Conservation (phyloP, 305 asterid species). For the Solanum hybrid region DNA sequence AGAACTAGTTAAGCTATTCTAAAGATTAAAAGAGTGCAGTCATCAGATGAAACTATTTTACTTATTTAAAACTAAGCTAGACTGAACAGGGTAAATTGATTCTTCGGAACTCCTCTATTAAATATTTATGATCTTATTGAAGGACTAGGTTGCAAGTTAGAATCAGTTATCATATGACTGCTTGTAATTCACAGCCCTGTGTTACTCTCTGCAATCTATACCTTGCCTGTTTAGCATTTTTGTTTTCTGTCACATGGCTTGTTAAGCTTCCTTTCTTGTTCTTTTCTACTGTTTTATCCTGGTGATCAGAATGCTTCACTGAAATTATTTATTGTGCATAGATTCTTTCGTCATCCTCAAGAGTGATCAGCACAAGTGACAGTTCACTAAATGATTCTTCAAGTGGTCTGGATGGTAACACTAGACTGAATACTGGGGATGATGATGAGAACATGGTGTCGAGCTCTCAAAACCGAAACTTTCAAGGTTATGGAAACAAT, state of each 20-base stretch:
- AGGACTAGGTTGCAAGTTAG: not conserved
- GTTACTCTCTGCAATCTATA: not conserved
- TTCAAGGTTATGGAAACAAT: slow-evolving; percentile 30
- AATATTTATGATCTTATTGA: not conserved
- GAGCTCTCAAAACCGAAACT: slow-evolving; percentile 35
- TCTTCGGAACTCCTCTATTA: not conserved
- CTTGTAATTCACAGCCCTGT: not conserved
- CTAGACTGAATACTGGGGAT: slow-evolving; percentile 42
- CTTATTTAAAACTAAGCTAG: not conserved
- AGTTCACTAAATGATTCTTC: slow-evolving; percentile 47
- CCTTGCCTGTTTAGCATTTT: not conserved
- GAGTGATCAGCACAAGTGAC: slow-evolving; percentile 33
- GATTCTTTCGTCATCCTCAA: slow-evolving; percentile 80
- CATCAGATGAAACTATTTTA: not conserved
- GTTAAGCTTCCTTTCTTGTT: not conserved
- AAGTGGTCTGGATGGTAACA: slow-evolving; percentile 50
- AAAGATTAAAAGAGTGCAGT: not conserved
- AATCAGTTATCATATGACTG: not conserved
- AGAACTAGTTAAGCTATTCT: not conserved
- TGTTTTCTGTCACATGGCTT: not conserved
- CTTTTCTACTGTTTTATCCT: not conserved
- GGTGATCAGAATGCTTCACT: slow-evolving; percentile 1
- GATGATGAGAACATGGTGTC: slow-evolving; percentile 98
- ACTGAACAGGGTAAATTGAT: not conserved
- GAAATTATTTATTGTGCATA: slow-evolving; percentile 14